Evolutionary conservation across 2,329 filamentous ascomycete species (phyloP).

Genomic region (Aspergillus pseudotamarii): DNA sequence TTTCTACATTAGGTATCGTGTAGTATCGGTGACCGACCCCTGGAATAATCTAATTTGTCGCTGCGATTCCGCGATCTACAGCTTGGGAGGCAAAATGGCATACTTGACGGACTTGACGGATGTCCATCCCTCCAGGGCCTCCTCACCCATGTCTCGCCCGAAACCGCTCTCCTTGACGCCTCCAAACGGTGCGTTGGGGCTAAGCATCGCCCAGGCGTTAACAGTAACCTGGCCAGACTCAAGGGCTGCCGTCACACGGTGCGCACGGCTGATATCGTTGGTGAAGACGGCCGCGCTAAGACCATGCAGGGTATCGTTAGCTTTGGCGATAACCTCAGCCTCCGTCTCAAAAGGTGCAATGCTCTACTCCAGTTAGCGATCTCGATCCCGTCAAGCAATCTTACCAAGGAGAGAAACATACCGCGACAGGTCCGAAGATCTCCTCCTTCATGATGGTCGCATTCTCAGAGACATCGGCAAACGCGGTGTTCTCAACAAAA

Average conservation of each 20-base stretch:
- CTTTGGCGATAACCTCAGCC: constrained; percentile 58
- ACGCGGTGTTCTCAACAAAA: constrained; percentile 65
- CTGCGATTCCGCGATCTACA: background rate
- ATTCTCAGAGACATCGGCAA: constrained; percentile 53
- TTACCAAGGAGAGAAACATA: constrained; percentile 12
- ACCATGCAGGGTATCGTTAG: constrained; percentile 54
- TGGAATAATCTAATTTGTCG: background rate
- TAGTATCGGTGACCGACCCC: background rate
- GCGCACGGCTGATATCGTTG: constrained; percentile 27
- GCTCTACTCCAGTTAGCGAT: constrained; percentile 33
- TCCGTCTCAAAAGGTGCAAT: constrained; percentile 63
- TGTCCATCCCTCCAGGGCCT: constrained; percentile 29
- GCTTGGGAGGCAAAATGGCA: constrained; percentile 5
- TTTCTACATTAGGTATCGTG: background rate
- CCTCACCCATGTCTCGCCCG: constrained; percentile 32
- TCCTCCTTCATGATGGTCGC: constrained; percentile 56
- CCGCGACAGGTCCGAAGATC: constrained; percentile 60
- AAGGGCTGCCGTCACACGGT: constrained; percentile 24
- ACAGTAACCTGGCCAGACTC: constrained; percentile 31
- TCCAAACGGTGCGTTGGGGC: constrained; percentile 29
- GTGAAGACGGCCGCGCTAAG: constrained; percentile 32
- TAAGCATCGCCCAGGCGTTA: constrained; percentile 31
- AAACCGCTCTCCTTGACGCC: constrained; percentile 33
- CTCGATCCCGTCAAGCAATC: background rate
- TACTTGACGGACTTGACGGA: constrained; percentile 28